phyloP scores from a whole-genome alignment of 306 rosid species.

The Inga leiocalycina region DNA sequence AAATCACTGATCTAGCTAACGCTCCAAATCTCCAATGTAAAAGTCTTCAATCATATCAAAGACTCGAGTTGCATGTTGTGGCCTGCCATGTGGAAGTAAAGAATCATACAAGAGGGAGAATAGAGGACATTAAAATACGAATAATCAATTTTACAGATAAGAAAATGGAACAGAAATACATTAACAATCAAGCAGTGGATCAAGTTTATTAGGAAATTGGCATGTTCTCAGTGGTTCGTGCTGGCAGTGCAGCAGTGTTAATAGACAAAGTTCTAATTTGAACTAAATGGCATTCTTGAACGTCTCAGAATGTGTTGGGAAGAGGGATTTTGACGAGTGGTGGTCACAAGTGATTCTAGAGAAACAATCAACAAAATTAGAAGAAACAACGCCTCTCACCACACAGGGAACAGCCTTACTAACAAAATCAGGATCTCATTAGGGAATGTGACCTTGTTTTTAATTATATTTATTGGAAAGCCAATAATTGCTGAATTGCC shows the following conservation, averaged over 20 bases:
- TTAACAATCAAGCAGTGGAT: conserved; percentile 7
- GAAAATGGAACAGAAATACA: conserved; percentile 16
- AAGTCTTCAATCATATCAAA: conserved; percentile 92
- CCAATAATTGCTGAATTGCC: background rate
- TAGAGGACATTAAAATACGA: background rate
- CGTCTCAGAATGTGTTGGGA: background rate
- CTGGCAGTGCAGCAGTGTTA: background rate
- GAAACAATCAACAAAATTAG: background rate
- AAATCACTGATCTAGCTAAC: conserved; percentile 22
- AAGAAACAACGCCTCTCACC: background rate
- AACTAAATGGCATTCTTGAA: background rate
- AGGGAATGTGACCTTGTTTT: background rate
- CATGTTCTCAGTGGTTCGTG: background rate
- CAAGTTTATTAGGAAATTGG: background rate
- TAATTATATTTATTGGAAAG: background rate
- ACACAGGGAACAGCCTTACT: background rate
- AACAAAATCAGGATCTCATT: background rate
- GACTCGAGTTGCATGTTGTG: conserved; percentile 92
- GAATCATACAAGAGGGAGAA: background rate
- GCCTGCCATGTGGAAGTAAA: conserved; percentile 56
- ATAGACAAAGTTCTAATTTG: background rate
- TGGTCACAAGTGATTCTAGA: background rate
- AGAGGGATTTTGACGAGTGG: background rate
- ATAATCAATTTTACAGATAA: background rate
- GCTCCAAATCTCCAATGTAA: conserved; percentile 70